Base-by-base conservation (phyloP, 1,139 yeast species). In the Wickerhamomyces sp. region DNA sequence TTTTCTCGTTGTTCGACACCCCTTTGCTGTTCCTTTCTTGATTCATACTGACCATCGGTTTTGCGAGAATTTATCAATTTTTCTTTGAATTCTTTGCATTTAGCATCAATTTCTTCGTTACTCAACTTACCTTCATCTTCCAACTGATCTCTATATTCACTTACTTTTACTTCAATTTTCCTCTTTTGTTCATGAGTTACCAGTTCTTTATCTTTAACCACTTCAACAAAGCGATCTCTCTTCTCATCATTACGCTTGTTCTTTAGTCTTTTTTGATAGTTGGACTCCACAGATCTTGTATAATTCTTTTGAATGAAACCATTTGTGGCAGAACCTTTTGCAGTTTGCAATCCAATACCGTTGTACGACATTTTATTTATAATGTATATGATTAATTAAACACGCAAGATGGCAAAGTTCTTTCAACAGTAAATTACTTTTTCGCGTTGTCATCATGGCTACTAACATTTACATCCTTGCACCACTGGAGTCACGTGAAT, bases 301-400 rank as follows among this genome's bases (percentile, higher is more conserved):
- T 44, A 42, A 38, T 47, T 52, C 42, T 54, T 54, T 30, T 54
- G 58, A 7, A 54, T 43, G 22, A 37, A 52, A 5, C 58, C 58
- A 35, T 52, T 52, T 1, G 58, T 54, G 3, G 56, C 49, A 12
- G 58, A 50, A 0, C 58, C 58, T 30, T 52, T 43, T 2, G 58
- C 55, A 1, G 57, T 52, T 12, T 51, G 38, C 8, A 54, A 43
- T 4, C 57, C 57, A n/a, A 54, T 51, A 9, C 58, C 58, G 41
- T 54, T 54, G 37, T 54, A 54, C 7, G 58, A 54, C 58, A 54
- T 54, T n/a, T n/a, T n/a, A n/a, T n/a, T n/a, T n/a, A n/a, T n/a
- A n/a, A n/a, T n/a, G n/a, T n/a, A n/a, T n/a, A n/a, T n/a, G n/a
- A n/a, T n/a, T n/a, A n/a, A n/a, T n/a, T n/a, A n/a, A n/a, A n/a